Base-by-base conservation (phyloP, 225 moss, liverwort and hornwort genomes). In the Physcomitrellopsis africana region DNA sequence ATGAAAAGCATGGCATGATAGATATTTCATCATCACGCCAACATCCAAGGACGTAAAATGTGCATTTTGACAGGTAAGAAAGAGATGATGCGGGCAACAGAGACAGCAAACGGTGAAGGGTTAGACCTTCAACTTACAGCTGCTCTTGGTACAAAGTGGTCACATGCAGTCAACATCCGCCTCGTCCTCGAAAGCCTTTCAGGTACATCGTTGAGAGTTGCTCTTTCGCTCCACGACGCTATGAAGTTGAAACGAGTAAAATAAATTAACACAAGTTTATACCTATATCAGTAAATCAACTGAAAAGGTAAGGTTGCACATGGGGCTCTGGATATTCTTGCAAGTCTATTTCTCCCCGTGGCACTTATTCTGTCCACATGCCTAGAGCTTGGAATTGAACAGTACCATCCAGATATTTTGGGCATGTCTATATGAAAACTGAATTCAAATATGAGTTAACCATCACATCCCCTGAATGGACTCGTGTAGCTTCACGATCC, bases 91-190 rank as follows among this genome's bases (percentile, higher is more conserved):
- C 44, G 80, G 65, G 47, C 67, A 72, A 70, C 67, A n/a, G 84
- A 78, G 45, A 81, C 81, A 57, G 80, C 70, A 26, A 79, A 70
- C 57, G 77, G 83, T 71, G 85, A 72, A 67, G 89, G 82, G 48
- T 68, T 86, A 70, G 91, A 94, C 64, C 87, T 91, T 37, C 91
- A 91, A 53, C 72, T 92, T 65, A 88, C 92, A 81, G 94, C 92
- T 54, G 94, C 96, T 60, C 85, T 94, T 54, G 94, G 96, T 63
- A 92, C 80, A 46, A 89, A 89, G 67, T 96, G 92, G 94, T 89
- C 92, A 60, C 96, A 94, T 71, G 89, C 86, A 45, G 92, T 94
- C 41, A 89, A 94, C 60, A 83, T 96, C 73, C 88, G 96, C 43
- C 86, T 96, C 29, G 80, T 92, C 46, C 85, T 96, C 9, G 96